Conservation (phyloP, 371 early-diverging fungal species). For the Ecytonucleospora hepatopenaei region DNA sequence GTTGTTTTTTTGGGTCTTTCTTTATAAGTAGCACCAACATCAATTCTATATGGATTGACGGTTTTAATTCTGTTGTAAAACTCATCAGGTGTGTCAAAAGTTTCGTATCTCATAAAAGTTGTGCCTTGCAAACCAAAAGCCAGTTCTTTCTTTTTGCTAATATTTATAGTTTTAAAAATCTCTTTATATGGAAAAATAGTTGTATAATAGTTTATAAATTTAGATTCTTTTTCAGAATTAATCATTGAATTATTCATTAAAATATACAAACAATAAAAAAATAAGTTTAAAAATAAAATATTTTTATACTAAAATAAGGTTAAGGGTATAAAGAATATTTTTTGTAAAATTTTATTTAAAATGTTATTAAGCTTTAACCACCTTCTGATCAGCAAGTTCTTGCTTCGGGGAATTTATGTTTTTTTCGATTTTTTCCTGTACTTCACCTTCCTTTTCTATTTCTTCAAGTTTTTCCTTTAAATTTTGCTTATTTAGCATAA, state of each 20-base stretch:
- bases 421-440: background rate
- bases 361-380: too few species aligned
- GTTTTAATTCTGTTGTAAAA: conserved; percentile 66
- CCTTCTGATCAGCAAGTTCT: too few species aligned
- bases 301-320: too few species aligned
- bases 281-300: too few species aligned
- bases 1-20: conserved; percentile 61
- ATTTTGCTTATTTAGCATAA: conserved; percentile 28
- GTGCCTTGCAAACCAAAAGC: conserved; percentile 69
- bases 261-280: too few species aligned
- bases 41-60: conserved; percentile 73
- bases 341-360: too few species aligned
- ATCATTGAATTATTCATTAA: background rate
- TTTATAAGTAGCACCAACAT: conserved; percentile 87
- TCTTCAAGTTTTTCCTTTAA: conserved; percentile 7
- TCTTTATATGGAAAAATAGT: conserved; percentile 41
- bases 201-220: conserved; percentile 38
- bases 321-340: too few species aligned
- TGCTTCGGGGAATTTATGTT: too few species aligned
- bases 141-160: conserved; percentile 65
- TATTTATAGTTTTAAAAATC: conserved; percentile 38
- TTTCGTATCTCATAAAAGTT: conserved; percentile 72
- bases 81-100: conserved; percentile 63
- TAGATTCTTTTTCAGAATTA: background rate
- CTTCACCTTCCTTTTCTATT: background rate